Evolutionary conservation across 768 basidiomycete species (phyloP).

Genomic region (Leccinellum rugosiceps): DNA sequence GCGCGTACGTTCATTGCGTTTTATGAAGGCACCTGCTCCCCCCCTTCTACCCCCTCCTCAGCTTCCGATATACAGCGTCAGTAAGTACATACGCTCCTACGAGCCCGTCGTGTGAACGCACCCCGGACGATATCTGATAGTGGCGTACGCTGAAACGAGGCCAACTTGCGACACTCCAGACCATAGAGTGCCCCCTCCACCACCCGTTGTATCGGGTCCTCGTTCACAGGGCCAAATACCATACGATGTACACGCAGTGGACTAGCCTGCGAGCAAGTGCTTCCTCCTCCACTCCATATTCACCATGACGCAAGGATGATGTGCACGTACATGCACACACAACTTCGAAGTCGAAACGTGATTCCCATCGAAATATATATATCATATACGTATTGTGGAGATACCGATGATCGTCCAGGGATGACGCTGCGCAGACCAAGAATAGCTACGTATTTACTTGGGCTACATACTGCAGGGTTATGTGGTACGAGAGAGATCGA

Average conservation of each 20-base stretch:
- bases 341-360: background rate
- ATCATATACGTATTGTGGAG: background rate
- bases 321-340: background rate
- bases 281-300: background rate
- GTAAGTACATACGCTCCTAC: slow-evolving; percentile 1
- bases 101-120: slow-evolving; percentile 24
- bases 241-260: background rate
- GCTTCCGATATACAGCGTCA: background rate
- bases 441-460: background rate
- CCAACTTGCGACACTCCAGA: background rate
- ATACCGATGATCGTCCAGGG: slow-evolving; percentile 8
- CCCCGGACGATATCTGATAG: slow-evolving; percentile 7
- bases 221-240: background rate
- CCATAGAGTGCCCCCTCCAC: background rate
- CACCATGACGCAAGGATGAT: background rate
- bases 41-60: background rate
- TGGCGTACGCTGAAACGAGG: slow-evolving; percentile 15
- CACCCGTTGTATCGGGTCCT: background rate
- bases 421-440: slow-evolving; percentile 3
- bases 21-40: slow-evolving; percentile 17
- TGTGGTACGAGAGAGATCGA: slow-evolving; percentile 1
- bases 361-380: background rate
- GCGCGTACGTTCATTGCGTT: background rate
- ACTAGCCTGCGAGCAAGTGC: background rate
- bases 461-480: background rate